Base-by-base conservation (phyloP, 164 flowering plant species). In the grape (Vitis vinifera) region DNA sequence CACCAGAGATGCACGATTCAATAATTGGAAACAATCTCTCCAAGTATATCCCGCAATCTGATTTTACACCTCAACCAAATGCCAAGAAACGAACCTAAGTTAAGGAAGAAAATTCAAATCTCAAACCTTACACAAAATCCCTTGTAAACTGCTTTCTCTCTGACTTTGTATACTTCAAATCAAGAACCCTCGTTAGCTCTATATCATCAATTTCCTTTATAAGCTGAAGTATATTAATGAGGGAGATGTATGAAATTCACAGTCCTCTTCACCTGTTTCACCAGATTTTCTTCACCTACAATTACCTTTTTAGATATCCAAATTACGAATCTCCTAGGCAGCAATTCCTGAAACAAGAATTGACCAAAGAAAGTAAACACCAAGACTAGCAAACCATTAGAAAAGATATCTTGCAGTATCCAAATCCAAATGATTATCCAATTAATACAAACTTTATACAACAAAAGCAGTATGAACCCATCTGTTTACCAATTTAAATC, bases 11-110 rank as follows among this genome's bases (percentile, higher is more conserved):
- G 83, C 75, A 74, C 73, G 62, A 71, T 68, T 79, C 81, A 76
- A 62, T 64, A 76, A 68, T 68, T 62, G 62, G 75, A 73, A 67
- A 58, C 79, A 82, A 76, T 78, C 77, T 72, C 79, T 73, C 71
- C 67, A 79, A 85, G 80, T 82, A 80, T 75, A 84, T 80, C 79
- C 89, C 83, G 84, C 87, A 81, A 78, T 81, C 85, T 78, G 87
- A 86, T 84, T 83, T 82, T 85, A 88, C 91, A 88, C 75, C 89
- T 86, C 90, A 84, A 83, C 79, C 82, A 81, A 88, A 84, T 75
- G 78, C 81, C 73, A 79, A 84, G 71, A 82, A 81, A 78, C 67
- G 72, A 83, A 71, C 74, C 85, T 85, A 85, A 75, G 60, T 74
- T 65, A 37, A 49, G 27, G 23, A 60, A 67, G 47, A 56, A 71